Base-by-base conservation (phyloP, 2,329 filamentous ascomycete genomes). In the Daldinia eschscholtzii region DNA sequence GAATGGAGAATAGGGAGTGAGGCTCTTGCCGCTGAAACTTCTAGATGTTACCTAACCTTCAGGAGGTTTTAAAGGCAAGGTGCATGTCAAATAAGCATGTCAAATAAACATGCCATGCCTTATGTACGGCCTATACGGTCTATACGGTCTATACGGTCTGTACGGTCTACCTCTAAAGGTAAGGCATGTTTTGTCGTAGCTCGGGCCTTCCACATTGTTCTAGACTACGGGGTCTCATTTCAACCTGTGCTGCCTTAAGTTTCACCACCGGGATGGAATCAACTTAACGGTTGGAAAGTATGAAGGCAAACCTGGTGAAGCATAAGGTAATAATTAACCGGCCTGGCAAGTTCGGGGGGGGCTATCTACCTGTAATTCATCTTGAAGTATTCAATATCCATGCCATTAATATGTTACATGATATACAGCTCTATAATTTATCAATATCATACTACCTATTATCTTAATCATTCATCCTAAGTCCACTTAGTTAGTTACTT, bases 141-240 rank as follows among this genome's bases (percentile, higher is more conserved):
- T 23, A 23, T 23, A 23, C 20, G 20, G 33, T 35, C 20, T 23
- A 23, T n/a, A n/a, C n/a, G 12, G 4, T 30, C 30, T 33, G 13
- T 52, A 30, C 9, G 3, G 33, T 35, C 20, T 23, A 23, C 20
- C 20, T 23, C 20, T 2, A 35, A 33, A 35, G 33, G 33, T 35
- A 35, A 35, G 6, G 33, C 6, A 35, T 50, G 15, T 26, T 23
- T 23, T 28, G 26, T 20, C 10, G 52, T 42, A 18, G 57, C 41
- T 52, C 52, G 44, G 66, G 41, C 53, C 53, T 62, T 65, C 41
- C n/a, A 52, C 7, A 26, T 30, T 41, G 30, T 63, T 70, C 61
- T 61, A 68, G 68, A 68, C 20, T 64, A 64, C 56, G 46, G 67
- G 64, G 48, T 61, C 64, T 67, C 64, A 64, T 60, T 62, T 68